Evolutionary conservation across 441 rosid species (phyloP), one percentile per base, ranked within the genome.

Genomic region (Mallotus japonicus): DNA sequence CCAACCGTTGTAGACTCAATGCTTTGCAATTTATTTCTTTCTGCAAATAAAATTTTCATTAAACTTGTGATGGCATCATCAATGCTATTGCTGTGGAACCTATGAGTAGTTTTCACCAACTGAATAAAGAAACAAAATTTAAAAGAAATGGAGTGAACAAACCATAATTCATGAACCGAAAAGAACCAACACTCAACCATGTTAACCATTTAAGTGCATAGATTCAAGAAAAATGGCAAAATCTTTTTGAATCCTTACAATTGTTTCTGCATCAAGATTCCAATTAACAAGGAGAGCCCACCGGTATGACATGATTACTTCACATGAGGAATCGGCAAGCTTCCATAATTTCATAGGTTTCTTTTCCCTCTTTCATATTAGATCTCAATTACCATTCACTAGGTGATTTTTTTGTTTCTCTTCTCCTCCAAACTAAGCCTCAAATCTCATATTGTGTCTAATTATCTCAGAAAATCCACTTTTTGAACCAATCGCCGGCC

Each of bases 281-380:
- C 98, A 90, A 42, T 84, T 89, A 70, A 83, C 82, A 65, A 92
- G 96, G 49, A 92, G 92, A 15, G 92, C 92, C 46, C 87, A 68
- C 49, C 95, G 83, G 77, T 89, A 92, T 2, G 92, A 88, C 76
- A 90, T 69, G 32, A 88, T 85, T 65, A 93, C 89, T 76, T 92
- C 96, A 69, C 78, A 86, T 0, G 86, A 84, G 42, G 79, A 85
- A 77, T 88, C 93, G 55, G 87, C 87, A 66, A 83, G 90, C 76
- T 89, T 91, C 95, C 92, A 24, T 24, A 24, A 24, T 24, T 24
- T 24, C 28, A 24, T 24, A 24, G 28, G 1, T 24, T 24, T 24
- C 28, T 24, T 24, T 24, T 24, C 28, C 28, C 28, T 24, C 28
- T 24, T 24, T 1, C 28, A 24, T 24, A n/a, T n/a, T n/a, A n/a